Evolutionary conservation across 345 rosid genomes (phyloP), one percentile per base, ranked within the genome.

Genomic region (Chamaenerion angustifolium): DNA sequence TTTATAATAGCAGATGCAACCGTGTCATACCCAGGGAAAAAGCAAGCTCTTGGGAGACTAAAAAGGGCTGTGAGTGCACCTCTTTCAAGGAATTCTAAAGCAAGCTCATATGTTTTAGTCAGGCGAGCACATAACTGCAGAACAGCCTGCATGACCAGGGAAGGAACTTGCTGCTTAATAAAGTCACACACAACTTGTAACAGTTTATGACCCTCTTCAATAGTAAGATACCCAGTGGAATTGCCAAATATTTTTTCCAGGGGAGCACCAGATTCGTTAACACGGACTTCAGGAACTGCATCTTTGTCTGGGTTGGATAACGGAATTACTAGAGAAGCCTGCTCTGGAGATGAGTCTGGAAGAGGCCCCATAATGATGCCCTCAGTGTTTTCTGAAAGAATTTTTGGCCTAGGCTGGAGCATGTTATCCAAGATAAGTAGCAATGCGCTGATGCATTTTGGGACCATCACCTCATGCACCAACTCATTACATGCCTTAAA

Each of bases 121-220:
- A 90, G 63, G 40, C 80, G 98, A 43, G 94, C 94, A 80, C 94
- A 83, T 63, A 90, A 56, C 75, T 86, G 98, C 64, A 90, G 77
- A 70, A 79, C 83, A 69, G 98, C 95, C 75, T 86, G 98, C 98
- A 86, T 86, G 51, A 90, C 70, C 74, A 83, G 60, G 49, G 88
- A 80, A 18, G 98, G 92, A 55, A 83, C 92, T 65, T 74, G 85
- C 62, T 76, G 86, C 68, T 78, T 86, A 59, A 90, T 75, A 51
- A 90, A 71, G 56, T 81, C 85, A 57, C 86, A 81, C 14, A 77
- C 77, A 37, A 90, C 60, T 54, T 62, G 73, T 44, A 90, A 66
- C 55, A 80, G 79, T 67, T 76, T 79, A 19, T 70, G 73, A 71
- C 92, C 61, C 71, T 90, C 96, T 64, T 83, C 94, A 49, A 65